Conservation (phyloP, 2,329 filamentous ascomycete species). For the Aureobasidium sp. region DNA sequence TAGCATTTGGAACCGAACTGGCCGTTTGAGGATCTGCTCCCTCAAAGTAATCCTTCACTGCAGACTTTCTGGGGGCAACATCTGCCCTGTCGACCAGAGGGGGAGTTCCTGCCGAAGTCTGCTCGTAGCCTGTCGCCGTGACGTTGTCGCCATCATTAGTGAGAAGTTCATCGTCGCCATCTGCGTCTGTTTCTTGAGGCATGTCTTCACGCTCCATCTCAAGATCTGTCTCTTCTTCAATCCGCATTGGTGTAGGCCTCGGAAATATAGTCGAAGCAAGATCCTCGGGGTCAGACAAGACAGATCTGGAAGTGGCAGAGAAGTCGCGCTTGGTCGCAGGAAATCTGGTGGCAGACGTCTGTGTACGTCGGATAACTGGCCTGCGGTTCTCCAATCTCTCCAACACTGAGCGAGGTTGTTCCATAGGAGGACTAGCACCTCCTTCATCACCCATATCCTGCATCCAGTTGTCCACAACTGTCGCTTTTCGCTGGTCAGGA, state of each 20-base stretch:
- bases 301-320: conserved; percentile 46
- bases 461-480: conserved; percentile 88
- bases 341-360: conserved; percentile 31
- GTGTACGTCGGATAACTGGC: conserved; percentile 47
- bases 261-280: conserved; percentile 30
- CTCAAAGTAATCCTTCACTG: conserved; percentile 10
- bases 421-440: conserved; percentile 50
- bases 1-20: conserved; percentile 3
- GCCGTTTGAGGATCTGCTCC: neutral
- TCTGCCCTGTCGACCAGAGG: conserved; percentile 15
- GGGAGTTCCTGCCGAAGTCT: conserved; percentile 3
- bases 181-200: conserved; percentile 65
- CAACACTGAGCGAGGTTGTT: conserved; percentile 53
- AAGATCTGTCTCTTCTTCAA: conserved; percentile 40
- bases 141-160: conserved; percentile 65
- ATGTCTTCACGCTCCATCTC: conserved; percentile 36
- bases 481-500: conserved; percentile 61
- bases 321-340: conserved; percentile 36
- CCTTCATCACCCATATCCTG: conserved; percentile 54
- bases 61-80: neutral
- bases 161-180: conserved; percentile 83
- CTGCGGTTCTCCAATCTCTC: conserved; percentile 51
- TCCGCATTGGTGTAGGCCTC: conserved; percentile 34
- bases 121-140: conserved; percentile 24
- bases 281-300: conserved; percentile 52